Base-by-base conservation (phyloP, 192 early-diverging fungal species). In the Glomus cerebriforme region DNA sequence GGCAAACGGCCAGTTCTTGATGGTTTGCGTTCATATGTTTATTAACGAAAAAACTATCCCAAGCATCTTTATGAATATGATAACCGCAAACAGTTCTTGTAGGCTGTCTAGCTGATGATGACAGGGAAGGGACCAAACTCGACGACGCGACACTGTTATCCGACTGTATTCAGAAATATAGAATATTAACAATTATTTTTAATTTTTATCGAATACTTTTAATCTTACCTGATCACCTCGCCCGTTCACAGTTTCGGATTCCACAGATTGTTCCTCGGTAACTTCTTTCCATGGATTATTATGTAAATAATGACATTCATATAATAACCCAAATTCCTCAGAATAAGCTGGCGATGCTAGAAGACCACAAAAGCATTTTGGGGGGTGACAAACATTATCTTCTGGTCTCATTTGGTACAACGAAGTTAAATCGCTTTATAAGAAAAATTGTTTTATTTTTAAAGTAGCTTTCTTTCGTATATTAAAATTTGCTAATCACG, bases 41-140 rank as follows among this genome's bases (percentile, higher is more conserved):
- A 12, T n/a, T 12, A 12, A 64, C 27, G 7, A 72, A 39, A 27
- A 81, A 59, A 66, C 24, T 59, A 45, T 81, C 67, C 82, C 82
- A 83, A 13, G 77, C 43, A 31, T 71, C 62, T 22, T 81, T 66
- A 34, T 83, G 82, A 35, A 83, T 54, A 75, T 83, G 82, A 59
- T 81, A 83, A 3, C 79, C 82, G 31, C 82, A 83, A 54, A 83
- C 73, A 9, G 39, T 12, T 59, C n/a, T n/a, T n/a, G n/a, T n/a
- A n/a, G n/a, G n/a, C n/a, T 54, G 45, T 1, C 3, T 74, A 29
- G 13, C 0, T 22, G 29, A 13, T 59, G 27, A 59, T 54, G 39
- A 43, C 39, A 13, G 22, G 13, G n/a, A 35, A 35, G 0, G 68
- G 2, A n/a, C 34, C 7, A 43, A 45, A 6, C 15, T 70, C 39